phyloP scores from a whole-genome alignment of 2,329 filamentous ascomycete species.

The Setomelanomma holmii region DNA sequence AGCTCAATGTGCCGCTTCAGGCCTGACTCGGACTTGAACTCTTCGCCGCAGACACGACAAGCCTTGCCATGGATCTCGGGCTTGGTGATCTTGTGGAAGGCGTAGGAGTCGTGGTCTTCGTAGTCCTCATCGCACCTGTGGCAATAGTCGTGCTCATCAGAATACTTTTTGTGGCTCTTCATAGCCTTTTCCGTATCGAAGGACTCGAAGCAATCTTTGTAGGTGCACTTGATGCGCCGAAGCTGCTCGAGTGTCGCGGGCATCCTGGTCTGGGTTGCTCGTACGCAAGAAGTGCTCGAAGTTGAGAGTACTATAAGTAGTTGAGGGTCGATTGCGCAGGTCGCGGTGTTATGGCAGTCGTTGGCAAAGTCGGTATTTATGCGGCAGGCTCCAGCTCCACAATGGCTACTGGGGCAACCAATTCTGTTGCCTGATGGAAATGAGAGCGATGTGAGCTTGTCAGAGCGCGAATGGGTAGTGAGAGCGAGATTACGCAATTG shows the following conservation, averaged over 20 bases:
- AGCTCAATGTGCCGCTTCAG: conserved; percentile 60
- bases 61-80: conserved; percentile 55
- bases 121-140: conserved; percentile 56
- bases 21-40: conserved; percentile 62
- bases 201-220: conserved; percentile 51
- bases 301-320: neutral
- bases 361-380: no score
- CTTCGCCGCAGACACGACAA: conserved; percentile 64
- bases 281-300: neutral
- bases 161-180: conserved; percentile 58
- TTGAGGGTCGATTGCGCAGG: neutral
- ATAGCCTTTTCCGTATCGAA: conserved; percentile 58
- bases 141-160: conserved; percentile 56
- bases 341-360: no score
- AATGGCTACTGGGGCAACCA: no score
- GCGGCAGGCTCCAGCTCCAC: no score
- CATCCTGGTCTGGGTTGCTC: conserved; percentile 21
- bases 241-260: conserved; percentile 29
- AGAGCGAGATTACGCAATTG: no score
- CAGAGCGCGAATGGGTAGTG: no score
- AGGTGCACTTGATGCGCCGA: conserved; percentile 52
- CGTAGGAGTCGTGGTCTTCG: conserved; percentile 51
- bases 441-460: no score
- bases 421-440: no score
- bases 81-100: conserved; percentile 55